Percentiles rank a stretch among this genome's conserved stretches.
phyloP scores from a whole-genome alignment of 2,329 filamentous ascomycete genomes.

The Sporothrix humicola region DNA sequence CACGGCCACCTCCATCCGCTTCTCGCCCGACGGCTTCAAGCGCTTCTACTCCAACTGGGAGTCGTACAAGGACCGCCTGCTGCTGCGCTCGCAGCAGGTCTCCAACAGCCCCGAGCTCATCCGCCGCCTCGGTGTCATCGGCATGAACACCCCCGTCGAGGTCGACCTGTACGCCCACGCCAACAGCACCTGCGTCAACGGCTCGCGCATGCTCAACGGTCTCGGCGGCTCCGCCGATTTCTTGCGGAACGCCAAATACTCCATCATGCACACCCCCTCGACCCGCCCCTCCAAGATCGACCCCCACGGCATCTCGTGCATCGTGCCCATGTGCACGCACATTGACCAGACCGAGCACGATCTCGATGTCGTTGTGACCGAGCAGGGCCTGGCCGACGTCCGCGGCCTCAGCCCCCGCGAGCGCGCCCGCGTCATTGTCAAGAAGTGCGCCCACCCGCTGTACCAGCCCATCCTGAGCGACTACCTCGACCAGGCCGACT shows the following conservation, averaged over 20 bases:
- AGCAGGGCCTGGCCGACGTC: constrained; percentile 80
- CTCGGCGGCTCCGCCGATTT: constrained; percentile 84
- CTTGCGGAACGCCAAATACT: constrained; percentile 78
- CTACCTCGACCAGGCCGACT: constrained; percentile 86
- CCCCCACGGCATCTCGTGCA: constrained; percentile 80
- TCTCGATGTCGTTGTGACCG: constrained; percentile 82
- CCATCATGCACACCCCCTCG: constrained; percentile 87
- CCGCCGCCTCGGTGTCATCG: constrained; percentile 82
- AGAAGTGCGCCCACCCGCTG: constrained; percentile 83
- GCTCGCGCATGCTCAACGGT: constrained; percentile 84
- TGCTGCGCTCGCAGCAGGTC: constrained; percentile 85
- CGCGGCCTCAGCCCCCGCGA: constrained; percentile 80
- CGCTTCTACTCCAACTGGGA: constrained; percentile 90
- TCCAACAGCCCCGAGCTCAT: constrained; percentile 93
- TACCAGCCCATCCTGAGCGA: constrained; percentile 81
- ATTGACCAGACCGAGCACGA: constrained; percentile 94
- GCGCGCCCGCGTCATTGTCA: constrained; percentile 82
- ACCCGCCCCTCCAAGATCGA: constrained; percentile 82
- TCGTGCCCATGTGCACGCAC: constrained; percentile 93
- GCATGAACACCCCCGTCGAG: constrained; percentile 94
- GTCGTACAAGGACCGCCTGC: constrained; percentile 76
- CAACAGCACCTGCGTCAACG: constrained; percentile 89
- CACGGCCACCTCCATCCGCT: constrained; percentile 86
- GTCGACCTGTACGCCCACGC: constrained; percentile 95
- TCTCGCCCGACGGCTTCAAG: constrained; percentile 88